These are phyloP conservation scores for Dictyostelium purpureum DNA, from an alignment of 78 protist genomes.

Conservation along the genomic window DNA sequence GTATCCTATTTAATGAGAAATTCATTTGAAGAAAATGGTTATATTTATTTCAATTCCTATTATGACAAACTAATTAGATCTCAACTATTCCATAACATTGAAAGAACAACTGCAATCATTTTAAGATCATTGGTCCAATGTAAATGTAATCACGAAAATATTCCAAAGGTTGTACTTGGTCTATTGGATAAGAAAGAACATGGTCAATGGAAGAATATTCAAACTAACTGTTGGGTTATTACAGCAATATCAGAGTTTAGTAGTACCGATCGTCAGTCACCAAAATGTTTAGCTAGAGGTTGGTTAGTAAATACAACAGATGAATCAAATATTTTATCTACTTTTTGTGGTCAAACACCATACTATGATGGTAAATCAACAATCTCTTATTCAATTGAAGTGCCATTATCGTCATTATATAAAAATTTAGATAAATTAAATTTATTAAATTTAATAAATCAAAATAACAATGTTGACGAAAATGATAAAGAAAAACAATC, in stretches of 20 bases:
- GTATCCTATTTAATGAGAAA: constrained; percentile 10
- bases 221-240: constrained; percentile 50
- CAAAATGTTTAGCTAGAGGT: constrained; percentile 51
- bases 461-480: not conserved
- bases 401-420: constrained; percentile 46
- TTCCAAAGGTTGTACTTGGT: constrained; percentile 38
- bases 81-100: constrained; percentile 49
- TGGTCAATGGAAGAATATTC: constrained; percentile 67
- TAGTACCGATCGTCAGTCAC: not conserved
- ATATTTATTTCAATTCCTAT: constrained; percentile 5
- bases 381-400: constrained; percentile 42
- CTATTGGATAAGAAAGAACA: constrained; percentile 33
- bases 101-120: constrained; percentile 52
- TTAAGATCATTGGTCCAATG: constrained; percentile 15
- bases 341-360: constrained; percentile 70
- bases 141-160: constrained; percentile 12
- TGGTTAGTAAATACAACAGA: constrained; percentile 41
- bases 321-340: not conserved
- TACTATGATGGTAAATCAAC: constrained; percentile 73
- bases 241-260: constrained; percentile 33
- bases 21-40: constrained; percentile 15
- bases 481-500: not conserved
- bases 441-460: not conserved
- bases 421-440: not conserved
- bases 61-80: constrained; percentile 42